Percentiles rank a stretch among this genome's conserved stretches.
Evolutionary conservation across 1,284 basidiomycete species (phyloP).

Genomic region (Fomitopsis betulina): DNA sequence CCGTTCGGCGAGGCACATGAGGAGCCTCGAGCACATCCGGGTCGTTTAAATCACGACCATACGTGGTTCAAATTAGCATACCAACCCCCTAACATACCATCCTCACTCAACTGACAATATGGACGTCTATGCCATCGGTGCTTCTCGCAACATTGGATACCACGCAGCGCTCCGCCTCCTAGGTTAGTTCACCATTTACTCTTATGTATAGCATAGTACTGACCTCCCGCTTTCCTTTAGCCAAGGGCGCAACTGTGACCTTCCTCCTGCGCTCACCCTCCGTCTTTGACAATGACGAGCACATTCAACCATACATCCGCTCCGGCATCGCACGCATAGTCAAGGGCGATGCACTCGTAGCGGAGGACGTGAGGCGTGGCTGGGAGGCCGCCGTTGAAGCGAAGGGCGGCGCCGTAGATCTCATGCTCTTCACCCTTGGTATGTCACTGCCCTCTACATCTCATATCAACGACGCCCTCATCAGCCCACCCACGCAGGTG

Average conservation of each 20-base stretch:
- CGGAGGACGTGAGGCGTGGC: slow-evolving; percentile 38
- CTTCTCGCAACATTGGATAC: slow-evolving; percentile 63
- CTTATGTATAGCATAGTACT: background rate
- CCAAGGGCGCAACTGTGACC: slow-evolving; percentile 44
- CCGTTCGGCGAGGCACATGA: too few species aligned
- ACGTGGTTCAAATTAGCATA: background rate
- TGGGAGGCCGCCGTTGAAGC: slow-evolving; percentile 38
- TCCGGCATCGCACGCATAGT: slow-evolving; percentile 41
- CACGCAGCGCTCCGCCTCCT: slow-evolving; percentile 45
- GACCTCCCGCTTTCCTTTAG: slow-evolving; percentile 18
- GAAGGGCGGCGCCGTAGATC: slow-evolving; percentile 31
- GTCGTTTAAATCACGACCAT: too few species aligned
- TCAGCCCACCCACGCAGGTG: slow-evolving; percentile 27
- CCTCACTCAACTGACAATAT: slow-evolving; percentile 14
- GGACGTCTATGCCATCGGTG: slow-evolving; percentile 49
- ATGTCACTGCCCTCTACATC: slow-evolving; percentile 14
- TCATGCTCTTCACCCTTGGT: slow-evolving; percentile 50
- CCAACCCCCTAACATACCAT: background rate
- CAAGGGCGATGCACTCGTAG: slow-evolving; percentile 46
- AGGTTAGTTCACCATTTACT: slow-evolving; percentile 28
- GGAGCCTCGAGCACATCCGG: too few species aligned
- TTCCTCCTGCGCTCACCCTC: slow-evolving; percentile 43
- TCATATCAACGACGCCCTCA: background rate
- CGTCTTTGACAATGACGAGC: slow-evolving; percentile 41
- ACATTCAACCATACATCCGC: slow-evolving; percentile 36